These are phyloP conservation scores for Podosphaera fusca DNA, from an alignment of 2,329 filamentous ascomycete species.

Conservation along the genomic window DNA sequence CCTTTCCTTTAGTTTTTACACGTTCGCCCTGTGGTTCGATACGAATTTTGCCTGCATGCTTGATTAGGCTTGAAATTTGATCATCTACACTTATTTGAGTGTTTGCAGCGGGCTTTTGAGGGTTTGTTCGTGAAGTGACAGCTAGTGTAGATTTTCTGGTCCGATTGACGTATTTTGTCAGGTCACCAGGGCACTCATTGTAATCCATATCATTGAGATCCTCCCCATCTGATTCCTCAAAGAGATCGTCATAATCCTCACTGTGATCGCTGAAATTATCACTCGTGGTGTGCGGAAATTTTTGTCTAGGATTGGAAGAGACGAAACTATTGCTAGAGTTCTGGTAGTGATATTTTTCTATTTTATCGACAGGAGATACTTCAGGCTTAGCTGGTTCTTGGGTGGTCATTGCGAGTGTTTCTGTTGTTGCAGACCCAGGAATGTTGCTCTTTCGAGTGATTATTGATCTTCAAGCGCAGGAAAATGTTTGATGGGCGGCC, in stretches of 20 bases:
- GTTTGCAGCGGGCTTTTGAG: conserved; percentile 59
- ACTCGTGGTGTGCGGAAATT: too few species aligned
- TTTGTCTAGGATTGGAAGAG: too few species aligned
- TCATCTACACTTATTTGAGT: conserved; percentile 64
- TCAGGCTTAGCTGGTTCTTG: too few species aligned
- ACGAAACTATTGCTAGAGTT: too few species aligned
- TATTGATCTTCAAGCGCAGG: too few species aligned
- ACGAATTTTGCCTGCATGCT: conserved; percentile 67
- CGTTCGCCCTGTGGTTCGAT: conserved; percentile 40
- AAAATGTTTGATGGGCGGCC: too few species aligned
- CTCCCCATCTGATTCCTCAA: conserved; percentile 39
- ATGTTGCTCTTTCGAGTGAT: too few species aligned
- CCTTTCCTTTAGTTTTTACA: conserved; percentile 38
- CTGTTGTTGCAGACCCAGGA: too few species aligned
- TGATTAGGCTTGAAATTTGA: conserved; percentile 62
- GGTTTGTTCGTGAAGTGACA: conserved; percentile 42
- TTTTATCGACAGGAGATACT: too few species aligned
- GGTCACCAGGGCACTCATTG: conserved; percentile 36
- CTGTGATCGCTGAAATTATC: conserved; percentile 15
- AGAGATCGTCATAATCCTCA: conserved; percentile 22
- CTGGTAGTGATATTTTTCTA: too few species aligned
- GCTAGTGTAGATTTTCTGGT: conserved; percentile 41
- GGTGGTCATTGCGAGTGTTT: too few species aligned
- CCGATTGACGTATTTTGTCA: conserved; percentile 68
- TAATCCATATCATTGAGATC: conserved; percentile 33